These are phyloP conservation scores for Orbilia blumenaviensis DNA, from an alignment of 2,329 filamentous ascomycete genomes.

Conservation along the genomic window DNA sequence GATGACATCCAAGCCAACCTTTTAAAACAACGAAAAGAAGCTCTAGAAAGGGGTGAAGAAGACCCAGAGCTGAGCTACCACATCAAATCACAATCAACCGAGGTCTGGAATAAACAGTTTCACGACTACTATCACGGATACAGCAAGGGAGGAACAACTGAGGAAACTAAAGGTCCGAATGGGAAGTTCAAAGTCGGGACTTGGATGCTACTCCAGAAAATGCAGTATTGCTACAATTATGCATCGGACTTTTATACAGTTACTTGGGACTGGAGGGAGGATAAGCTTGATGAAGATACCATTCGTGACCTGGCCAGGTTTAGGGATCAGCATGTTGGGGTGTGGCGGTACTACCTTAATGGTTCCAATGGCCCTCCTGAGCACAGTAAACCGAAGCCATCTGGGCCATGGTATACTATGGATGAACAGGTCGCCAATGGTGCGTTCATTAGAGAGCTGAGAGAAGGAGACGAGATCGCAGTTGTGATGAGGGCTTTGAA, in stretches of 20 bases:
- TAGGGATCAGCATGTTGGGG: too few relatives aligned
- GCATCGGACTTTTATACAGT: background rate
- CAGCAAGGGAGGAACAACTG: background rate
- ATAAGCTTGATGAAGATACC: background rate
- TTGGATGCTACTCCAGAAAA: background rate
- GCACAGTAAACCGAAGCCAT: too few relatives aligned
- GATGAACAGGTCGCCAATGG: background rate
- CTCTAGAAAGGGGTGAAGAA: background rate
- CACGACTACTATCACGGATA: slow-evolving; percentile 11
- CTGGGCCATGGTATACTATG: background rate
- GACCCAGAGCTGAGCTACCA: background rate
- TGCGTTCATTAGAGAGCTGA: background rate
- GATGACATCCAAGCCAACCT: background rate
- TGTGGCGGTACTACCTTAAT: too few relatives aligned
- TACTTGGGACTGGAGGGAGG: background rate
- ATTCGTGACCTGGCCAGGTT: too few relatives aligned
- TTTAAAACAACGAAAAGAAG: background rate
- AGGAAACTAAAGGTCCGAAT: background rate
- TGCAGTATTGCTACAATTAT: background rate
- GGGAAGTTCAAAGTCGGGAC: slow-evolving; percentile 5
- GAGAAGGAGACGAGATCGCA: background rate
- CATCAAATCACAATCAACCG: background rate
- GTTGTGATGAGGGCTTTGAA: background rate
- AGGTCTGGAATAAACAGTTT: background rate
- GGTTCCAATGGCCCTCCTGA: too few relatives aligned